Percentiles rank a stretch among this genome's conserved stretches.
These are phyloP conservation scores for Gardenia jasminoides DNA, from an alignment of 257 asterid species.

Conservation along the genomic window DNA sequence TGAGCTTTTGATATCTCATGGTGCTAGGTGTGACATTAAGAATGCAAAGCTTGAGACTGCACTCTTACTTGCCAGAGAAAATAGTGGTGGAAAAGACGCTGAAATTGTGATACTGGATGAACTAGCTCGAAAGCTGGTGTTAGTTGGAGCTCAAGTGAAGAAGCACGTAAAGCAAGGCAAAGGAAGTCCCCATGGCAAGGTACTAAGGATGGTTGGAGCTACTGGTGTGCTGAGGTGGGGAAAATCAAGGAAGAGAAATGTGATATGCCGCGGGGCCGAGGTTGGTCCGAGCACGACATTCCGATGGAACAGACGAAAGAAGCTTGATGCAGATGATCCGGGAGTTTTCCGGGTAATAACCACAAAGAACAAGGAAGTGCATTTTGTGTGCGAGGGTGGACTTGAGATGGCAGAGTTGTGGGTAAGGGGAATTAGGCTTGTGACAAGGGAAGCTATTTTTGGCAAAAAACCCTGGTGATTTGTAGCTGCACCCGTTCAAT, in stretches of 20 bases:
- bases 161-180: slow-evolving; percentile 64
- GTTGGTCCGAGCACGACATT: slow-evolving; percentile 52
- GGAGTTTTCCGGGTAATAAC: slow-evolving; percentile 67
- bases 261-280: slow-evolving; percentile 60
- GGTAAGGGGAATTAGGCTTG: slow-evolving; percentile 67
- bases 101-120: slow-evolving; percentile 45
- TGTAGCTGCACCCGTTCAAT: background rate
- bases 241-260: slow-evolving; percentile 57
- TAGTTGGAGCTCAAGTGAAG: slow-evolving; percentile 47
- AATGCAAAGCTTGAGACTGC: slow-evolving; percentile 51
- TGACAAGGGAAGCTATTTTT: slow-evolving; percentile 54
- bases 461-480: slow-evolving; percentile 6
- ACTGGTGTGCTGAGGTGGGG: slow-evolving; percentile 63
- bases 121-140: slow-evolving; percentile 54
- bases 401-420: slow-evolving; percentile 55
- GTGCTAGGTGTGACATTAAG: slow-evolving; percentile 45
- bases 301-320: slow-evolving; percentile 55
- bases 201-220: slow-evolving; percentile 51
- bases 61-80: slow-evolving; percentile 43
- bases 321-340: slow-evolving; percentile 48
- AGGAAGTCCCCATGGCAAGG: slow-evolving; percentile 57
- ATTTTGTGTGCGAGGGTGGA: slow-evolving; percentile 66
- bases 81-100: slow-evolving; percentile 28
- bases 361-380: slow-evolving; percentile 56
- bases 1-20: slow-evolving; percentile 42